phyloP scores from a whole-genome alignment of 1,139 yeast genomes.

The Candida pseudoviswanathii region DNA sequence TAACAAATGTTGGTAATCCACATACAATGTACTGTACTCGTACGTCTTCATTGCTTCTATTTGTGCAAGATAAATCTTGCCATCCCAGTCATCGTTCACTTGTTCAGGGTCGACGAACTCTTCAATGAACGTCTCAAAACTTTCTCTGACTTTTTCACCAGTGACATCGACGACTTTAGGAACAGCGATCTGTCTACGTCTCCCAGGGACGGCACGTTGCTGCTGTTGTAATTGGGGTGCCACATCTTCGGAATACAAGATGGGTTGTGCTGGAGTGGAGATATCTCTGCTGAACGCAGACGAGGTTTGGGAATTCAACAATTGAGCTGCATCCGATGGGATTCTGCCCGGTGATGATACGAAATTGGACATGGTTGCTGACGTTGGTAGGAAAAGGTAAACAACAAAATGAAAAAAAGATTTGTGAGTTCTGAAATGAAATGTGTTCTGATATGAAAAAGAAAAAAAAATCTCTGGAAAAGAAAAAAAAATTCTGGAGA shows the following conservation, averaged over 20 bases:
- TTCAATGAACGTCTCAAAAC: constrained; percentile 83
- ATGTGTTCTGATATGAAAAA: constrained; percentile 1
- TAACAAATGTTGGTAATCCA: constrained; percentile 80
- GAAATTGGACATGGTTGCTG: constrained; percentile 38
- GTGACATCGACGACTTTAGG: constrained; percentile 90
- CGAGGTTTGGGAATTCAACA: constrained; percentile 47
- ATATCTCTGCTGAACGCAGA: constrained; percentile 44
- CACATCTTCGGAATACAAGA: constrained; percentile 15
- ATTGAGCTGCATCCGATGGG: constrained; percentile 49
- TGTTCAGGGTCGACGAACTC: constrained; percentile 51
- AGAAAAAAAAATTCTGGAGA: constrained; percentile 2
- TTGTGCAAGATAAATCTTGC: constrained; percentile 73
- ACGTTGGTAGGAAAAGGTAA: not conserved
- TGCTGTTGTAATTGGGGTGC: constrained; percentile 14
- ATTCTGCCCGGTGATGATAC: constrained; percentile 50
- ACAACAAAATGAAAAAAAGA: not conserved
- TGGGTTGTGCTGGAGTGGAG: constrained; percentile 18
- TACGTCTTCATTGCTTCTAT: constrained; percentile 77
- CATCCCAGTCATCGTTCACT: constrained; percentile 45
- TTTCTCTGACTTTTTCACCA: constrained; percentile 90
- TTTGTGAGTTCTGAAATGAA: not conserved
- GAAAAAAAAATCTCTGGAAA: not conserved
- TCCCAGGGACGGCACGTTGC: constrained; percentile 30
- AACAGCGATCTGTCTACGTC: constrained; percentile 63
- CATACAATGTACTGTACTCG: constrained; percentile 77